These are phyloP conservation scores for Lipomyces spencermartinsiae DNA, from an alignment of 805 yeast species.

Conservation along the genomic window DNA sequence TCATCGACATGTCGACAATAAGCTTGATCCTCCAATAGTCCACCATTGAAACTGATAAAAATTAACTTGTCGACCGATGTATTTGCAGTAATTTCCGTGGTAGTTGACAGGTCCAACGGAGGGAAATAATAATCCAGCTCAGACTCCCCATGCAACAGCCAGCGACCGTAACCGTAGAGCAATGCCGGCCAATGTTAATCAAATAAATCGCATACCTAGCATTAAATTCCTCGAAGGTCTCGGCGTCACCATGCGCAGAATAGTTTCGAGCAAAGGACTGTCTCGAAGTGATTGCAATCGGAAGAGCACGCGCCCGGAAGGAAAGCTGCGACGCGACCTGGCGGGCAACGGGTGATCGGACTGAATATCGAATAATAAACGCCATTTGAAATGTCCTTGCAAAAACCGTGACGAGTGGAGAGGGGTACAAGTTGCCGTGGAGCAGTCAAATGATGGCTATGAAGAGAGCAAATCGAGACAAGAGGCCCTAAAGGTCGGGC, in stretches of 20 bases:
- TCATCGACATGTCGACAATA: background rate
- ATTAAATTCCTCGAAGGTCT: conserved; percentile 93
- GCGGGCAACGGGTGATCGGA: conserved; percentile 15
- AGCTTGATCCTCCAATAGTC: background rate
- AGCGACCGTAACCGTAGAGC: background rate
- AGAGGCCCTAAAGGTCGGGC: background rate
- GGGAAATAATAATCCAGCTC: background rate
- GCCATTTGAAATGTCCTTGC: conserved; percentile 22
- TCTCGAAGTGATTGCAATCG: conserved; percentile 37
- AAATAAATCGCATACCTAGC: conserved; percentile 57
- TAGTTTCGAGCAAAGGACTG: conserved; percentile 61
- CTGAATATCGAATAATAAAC: conserved; percentile 26
- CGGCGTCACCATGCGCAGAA: conserved; percentile 80
- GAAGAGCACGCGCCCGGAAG: conserved; percentile 30
- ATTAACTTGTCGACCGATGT: background rate
- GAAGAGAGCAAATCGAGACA: background rate
- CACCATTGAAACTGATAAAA: background rate
- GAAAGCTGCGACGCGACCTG: conserved; percentile 13
- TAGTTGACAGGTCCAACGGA: background rate
- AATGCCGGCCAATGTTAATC: background rate
- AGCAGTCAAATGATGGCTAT: background rate
- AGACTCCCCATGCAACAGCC: background rate
- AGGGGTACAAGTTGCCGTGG: background rate
- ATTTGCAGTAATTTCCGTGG: background rate
- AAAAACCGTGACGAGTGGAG: background rate